phyloP scores from a whole-genome alignment of 768 basidiomycete species.

The Phlebiopsis gigantea region DNA sequence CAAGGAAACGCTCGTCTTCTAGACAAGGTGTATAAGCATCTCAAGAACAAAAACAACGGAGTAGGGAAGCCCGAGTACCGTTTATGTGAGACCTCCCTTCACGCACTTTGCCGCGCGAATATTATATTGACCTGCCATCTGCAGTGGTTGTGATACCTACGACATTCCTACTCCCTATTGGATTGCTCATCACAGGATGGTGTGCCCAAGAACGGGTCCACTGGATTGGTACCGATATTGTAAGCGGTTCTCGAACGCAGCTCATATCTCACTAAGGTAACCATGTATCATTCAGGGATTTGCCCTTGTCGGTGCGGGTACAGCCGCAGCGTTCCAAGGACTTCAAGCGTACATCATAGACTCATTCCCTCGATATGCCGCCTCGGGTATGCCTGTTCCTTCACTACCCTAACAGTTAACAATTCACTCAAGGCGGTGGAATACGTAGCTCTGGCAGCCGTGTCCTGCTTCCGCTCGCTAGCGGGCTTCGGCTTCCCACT shows the following conservation, averaged over 20 bases:
- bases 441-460: conserved; percentile 54
- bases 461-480: conserved; percentile 54
- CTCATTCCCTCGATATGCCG: conserved; percentile 58
- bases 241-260: conserved; percentile 23
- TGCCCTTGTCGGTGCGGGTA: conserved; percentile 46
- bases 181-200: conserved; percentile 70
- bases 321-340: conserved; percentile 54
- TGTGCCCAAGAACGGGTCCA: conserved; percentile 46
- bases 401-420: conserved; percentile 40
- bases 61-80: conserved; percentile 49
- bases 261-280: not conserved
- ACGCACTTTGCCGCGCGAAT: no score
- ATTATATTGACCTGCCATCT: not conserved
- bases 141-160: conserved; percentile 53
- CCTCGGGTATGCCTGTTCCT: conserved; percentile 54
- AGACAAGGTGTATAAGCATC: conserved; percentile 48
- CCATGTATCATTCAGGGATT: conserved; percentile 43
- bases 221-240: conserved; percentile 71
- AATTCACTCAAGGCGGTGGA: conserved; percentile 11
- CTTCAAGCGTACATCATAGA: conserved; percentile 68
- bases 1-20: conserved; percentile 48
- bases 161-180: conserved; percentile 55
- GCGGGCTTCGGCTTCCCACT: conserved; percentile 73
- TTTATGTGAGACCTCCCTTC: conserved; percentile 32
- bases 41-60: conserved; percentile 47